Percentiles rank a stretch among this genome's conserved stretches.
Evolutionary conservation across 1,284 basidiomycete species (phyloP).

Genomic region (Ganoderma lingzhi): DNA sequence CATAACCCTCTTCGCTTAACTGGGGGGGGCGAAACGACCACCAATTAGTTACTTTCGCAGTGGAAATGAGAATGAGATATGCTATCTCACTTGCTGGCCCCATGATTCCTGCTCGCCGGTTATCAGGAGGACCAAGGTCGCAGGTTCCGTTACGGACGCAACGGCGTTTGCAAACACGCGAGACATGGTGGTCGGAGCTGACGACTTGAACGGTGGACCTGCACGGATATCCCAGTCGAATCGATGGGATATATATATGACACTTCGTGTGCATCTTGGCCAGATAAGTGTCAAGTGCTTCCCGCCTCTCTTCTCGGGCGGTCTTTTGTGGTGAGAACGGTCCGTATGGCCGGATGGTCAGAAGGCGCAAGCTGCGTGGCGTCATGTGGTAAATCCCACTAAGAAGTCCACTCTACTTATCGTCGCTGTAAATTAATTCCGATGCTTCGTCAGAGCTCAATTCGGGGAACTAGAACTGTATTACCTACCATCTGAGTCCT

Average conservation of each 20-base stretch:
- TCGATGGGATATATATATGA: not conserved
- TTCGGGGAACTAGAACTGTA: too few species aligned
- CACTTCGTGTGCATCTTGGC: not conserved
- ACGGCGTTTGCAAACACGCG: constrained; percentile 39
- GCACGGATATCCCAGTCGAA: not conserved
- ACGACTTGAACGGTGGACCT: not conserved
- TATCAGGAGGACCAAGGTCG: constrained; percentile 42
- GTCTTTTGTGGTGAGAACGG: not conserved
- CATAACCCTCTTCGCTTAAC: constrained; percentile 56
- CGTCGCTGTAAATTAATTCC: too few species aligned
- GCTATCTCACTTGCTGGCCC: constrained; percentile 49
- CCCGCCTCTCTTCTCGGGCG: too few species aligned
- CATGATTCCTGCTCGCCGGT: constrained; percentile 41
- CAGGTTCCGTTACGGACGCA: constrained; percentile 39
- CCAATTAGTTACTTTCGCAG: not conserved
- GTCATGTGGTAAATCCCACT: too few species aligned
- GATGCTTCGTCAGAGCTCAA: too few species aligned
- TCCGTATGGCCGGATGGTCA: not conserved
- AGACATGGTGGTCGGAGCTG: constrained; percentile 18
- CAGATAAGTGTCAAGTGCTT: not conserved
- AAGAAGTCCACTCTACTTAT: too few species aligned
- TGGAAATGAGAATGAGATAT: not conserved
- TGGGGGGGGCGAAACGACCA: constrained; percentile 29
- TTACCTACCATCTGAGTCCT: too few species aligned
- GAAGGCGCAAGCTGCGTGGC: not conserved